Evolutionary conservation across 768 basidiomycete species (phyloP).

Genomic region (Coprinellus micaceus): DNA sequence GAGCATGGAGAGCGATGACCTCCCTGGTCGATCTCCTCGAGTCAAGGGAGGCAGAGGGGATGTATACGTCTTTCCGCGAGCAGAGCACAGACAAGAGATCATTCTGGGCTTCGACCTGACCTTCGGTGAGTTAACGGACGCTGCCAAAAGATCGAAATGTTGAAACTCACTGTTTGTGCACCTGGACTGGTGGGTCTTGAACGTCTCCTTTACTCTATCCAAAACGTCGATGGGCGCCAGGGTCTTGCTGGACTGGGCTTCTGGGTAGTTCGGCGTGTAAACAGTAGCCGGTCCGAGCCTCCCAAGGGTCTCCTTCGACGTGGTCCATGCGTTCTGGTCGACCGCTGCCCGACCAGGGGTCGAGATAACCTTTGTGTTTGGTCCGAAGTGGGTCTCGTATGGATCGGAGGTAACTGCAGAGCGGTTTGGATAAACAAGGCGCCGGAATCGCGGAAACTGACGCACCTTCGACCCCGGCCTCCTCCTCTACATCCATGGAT

Average conservation of each 20-base stretch:
- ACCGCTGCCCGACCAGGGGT: conserved; percentile 47
- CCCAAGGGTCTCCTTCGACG: conserved; percentile 44
- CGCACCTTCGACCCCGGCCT: conserved; percentile 26
- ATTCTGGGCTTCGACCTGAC: conserved; percentile 54
- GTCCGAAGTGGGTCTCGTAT: conserved; percentile 77
- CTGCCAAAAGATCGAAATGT: not conserved
- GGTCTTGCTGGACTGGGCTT: conserved; percentile 22
- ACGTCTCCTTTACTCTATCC: conserved; percentile 53
- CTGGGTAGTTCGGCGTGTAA: conserved; percentile 43
- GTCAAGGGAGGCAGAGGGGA: conserved; percentile 63
- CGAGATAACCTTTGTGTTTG: conserved; percentile 48
- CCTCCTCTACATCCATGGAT: conserved; percentile 22
- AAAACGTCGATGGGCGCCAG: conserved; percentile 38
- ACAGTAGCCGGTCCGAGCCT: conserved; percentile 56
- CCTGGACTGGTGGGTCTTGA: conserved; percentile 51
- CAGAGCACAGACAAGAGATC: conserved; percentile 64
- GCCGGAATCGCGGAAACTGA: not conserved
- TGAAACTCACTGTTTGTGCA: conserved; percentile 44
- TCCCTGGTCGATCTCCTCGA: conserved; percentile 62
- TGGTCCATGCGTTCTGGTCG: conserved; percentile 57
- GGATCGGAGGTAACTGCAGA: conserved; percentile 27
- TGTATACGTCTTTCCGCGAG: conserved; percentile 72
- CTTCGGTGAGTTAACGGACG: conserved; percentile 26
- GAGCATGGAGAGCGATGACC: conserved; percentile 68
- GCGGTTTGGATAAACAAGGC: conserved; percentile 5